Evolutionary conservation across 2,329 filamentous ascomycete genomes (phyloP), one percentile per base, ranked within the genome.

Genomic region (Fusarium tjaetaba): DNA sequence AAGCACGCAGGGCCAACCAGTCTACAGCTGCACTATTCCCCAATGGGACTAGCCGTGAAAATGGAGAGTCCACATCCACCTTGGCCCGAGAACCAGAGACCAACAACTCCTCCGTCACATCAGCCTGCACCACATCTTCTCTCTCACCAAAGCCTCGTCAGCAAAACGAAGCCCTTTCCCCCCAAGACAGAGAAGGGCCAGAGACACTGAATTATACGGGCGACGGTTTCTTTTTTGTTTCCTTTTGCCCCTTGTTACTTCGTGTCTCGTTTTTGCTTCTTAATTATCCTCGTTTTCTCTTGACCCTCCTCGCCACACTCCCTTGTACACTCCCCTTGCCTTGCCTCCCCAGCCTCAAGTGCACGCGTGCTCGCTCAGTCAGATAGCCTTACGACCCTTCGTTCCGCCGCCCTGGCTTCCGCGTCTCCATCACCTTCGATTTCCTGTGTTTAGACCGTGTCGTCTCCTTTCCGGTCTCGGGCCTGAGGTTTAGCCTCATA

Each of bases 81-180:
- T 60, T 63, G 55, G 53, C 48, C 68, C 68, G 53, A 64, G 55
- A 56, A 58, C 53, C 62, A 68, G 71, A 70, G 45, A 62, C 71
- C 59, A 62, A 69, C 71, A 62, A 72, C 71, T 74, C 71, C 71
- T 74, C 71, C 68, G 68, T 74, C 71, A 74, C 71, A 74, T 74
- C 71, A 73, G 71, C 71, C 71, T 73, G 68, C 71, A 73, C 71
- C 67, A 74, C 56, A 74, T 72, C 71, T 74, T 69, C 46, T 60
- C 56, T 69, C 71, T 74, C 71, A 72, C 71, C 71, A 74, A 72
- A 74, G 71, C 71, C 71, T 74, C 71, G 71, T 74, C 71, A 74
- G 71, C 71, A 74, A 42, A 41, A 60, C 56, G 46, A 61, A 69
- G 30, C 45, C 49, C 65, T 65, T 60, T 36, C 22, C 39, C 46